Percentiles rank a stretch among this genome's conserved stretches.
Conservation (phyloP, 2,329 filamentous ascomycete species). For the Rhynchosporium graminicola region DNA sequence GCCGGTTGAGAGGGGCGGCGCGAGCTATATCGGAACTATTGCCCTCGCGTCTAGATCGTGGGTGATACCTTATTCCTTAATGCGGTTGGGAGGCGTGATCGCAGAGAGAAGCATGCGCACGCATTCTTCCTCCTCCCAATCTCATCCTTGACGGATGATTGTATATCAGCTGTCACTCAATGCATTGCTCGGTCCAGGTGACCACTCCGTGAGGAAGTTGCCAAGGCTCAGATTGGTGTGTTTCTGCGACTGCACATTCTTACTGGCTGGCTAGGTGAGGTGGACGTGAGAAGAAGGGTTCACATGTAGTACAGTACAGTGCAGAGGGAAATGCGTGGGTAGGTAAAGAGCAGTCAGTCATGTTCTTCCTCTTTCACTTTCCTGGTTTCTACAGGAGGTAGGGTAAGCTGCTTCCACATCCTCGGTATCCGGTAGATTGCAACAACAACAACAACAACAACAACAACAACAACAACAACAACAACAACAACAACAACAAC, state of each 20-base stretch:
- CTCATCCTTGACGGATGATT: not conserved
- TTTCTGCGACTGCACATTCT: not conserved
- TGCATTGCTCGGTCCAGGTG: conserved; percentile 5
- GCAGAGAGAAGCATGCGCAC: conserved; percentile 2
- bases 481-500: not conserved
- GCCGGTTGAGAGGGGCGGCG: not conserved
- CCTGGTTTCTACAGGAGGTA: not conserved
- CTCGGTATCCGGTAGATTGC: too few relatives aligned
- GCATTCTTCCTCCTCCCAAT: not conserved
- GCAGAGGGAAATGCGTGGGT: not conserved
- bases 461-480: not conserved
- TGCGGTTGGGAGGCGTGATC: not conserved
- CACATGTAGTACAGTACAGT: conserved; percentile 4
- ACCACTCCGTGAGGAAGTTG: not conserved
- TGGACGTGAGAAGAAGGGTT: conserved; percentile 1
- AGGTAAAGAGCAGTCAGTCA: too few relatives aligned
- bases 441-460: not conserved
- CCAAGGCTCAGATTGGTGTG: too few relatives aligned
- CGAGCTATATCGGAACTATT: conserved; percentile 13
- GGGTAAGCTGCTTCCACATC: not conserved
- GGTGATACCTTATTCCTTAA: not conserved
- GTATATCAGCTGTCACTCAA: not conserved
- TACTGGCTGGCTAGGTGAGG: not conserved
- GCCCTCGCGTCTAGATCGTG: not conserved
- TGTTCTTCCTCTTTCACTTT: not conserved